phyloP scores from a whole-genome alignment of 1,284 basidiomycete genomes.

The Termitomyces sp. region DNA sequence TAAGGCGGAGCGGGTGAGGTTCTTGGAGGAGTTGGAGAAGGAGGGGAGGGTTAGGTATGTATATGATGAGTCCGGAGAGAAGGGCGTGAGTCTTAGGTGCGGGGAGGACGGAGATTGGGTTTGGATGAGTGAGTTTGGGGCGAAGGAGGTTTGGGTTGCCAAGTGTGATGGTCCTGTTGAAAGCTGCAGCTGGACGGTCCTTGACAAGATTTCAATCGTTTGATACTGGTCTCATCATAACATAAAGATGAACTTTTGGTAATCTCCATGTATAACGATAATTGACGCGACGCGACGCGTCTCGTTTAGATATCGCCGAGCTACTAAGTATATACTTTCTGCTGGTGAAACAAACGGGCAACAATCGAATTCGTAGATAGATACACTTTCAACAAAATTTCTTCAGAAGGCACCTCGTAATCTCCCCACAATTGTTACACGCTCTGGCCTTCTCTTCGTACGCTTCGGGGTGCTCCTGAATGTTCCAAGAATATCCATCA shows the following conservation, averaged over 20 bases:
- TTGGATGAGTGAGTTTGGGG: constrained; percentile 42
- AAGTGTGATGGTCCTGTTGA: constrained; percentile 60
- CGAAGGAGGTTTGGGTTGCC: constrained; percentile 57
- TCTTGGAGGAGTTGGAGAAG: constrained; percentile 33
- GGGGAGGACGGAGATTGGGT: constrained; percentile 24
- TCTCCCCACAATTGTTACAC: no score
- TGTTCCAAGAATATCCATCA: constrained; percentile 5
- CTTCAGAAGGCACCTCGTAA: constrained; percentile 26
- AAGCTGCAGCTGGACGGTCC: constrained; percentile 53
- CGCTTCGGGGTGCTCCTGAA: constrained; percentile 20
- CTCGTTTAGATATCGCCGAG: background rate
- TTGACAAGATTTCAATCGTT: constrained; percentile 36
- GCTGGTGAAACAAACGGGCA: no score
- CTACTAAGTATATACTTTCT: no score
- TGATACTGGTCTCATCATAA: background rate
- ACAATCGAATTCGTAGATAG: no score
- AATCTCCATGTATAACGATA: no score
- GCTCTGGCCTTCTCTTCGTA: constrained; percentile 24
- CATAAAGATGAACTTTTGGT: no score
- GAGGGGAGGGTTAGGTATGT: constrained; percentile 28
- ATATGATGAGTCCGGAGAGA: constrained; percentile 14
- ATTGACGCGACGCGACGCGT: background rate
- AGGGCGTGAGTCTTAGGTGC: constrained; percentile 29
- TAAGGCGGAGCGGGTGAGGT: constrained; percentile 35
- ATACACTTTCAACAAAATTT: constrained; percentile 15